These are phyloP conservation scores for Candida sp. DNA, from an alignment of 1,139 yeast genomes.

Conservation along the genomic window DNA sequence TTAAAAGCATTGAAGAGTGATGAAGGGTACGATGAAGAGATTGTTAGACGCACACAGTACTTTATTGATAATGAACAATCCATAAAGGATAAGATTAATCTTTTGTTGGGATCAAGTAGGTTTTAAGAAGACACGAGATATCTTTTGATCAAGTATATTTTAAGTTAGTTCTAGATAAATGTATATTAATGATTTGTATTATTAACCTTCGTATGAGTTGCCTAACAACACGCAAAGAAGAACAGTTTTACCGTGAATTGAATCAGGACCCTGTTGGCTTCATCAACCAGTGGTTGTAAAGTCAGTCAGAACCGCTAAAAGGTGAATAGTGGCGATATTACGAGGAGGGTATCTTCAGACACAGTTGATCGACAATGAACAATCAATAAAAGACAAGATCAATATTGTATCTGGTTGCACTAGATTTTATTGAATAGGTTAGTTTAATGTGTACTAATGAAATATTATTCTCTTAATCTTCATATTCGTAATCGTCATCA, in stretches of 20 bases:
- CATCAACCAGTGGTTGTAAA: constrained; percentile 66
- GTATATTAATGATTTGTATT: too few species aligned
- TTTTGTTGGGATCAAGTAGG: constrained; percentile 49
- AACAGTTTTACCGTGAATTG: constrained; percentile 65
- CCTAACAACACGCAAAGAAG: too few species aligned
- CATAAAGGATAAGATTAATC: constrained; percentile 71
- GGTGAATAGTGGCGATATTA: constrained; percentile 85
- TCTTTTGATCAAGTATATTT: too few species aligned
- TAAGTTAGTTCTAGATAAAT: too few species aligned
- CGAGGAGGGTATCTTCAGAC: constrained; percentile 86
- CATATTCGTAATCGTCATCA: constrained; percentile 10
- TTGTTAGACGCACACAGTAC: constrained; percentile 78
- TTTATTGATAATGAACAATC: constrained; percentile 68
- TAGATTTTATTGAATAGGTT: too few species aligned
- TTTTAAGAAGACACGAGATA: too few species aligned
- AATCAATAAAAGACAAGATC: constrained; percentile 66
- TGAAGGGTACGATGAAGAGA: constrained; percentile 87
- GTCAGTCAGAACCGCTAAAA: constrained; percentile 73
- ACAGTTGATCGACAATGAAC: constrained; percentile 74
- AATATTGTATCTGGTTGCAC: too few species aligned
- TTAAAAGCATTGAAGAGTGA: constrained; percentile 78
- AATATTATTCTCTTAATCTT: constrained; percentile 5
- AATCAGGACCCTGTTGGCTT: constrained; percentile 77
- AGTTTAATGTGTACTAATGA: constrained; percentile 2
- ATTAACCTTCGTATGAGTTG: too few species aligned